These are phyloP conservation scores for Paralagenidium karlingii DNA, from an alignment of 352 stramenopile genomes.

Conservation along the genomic window DNA sequence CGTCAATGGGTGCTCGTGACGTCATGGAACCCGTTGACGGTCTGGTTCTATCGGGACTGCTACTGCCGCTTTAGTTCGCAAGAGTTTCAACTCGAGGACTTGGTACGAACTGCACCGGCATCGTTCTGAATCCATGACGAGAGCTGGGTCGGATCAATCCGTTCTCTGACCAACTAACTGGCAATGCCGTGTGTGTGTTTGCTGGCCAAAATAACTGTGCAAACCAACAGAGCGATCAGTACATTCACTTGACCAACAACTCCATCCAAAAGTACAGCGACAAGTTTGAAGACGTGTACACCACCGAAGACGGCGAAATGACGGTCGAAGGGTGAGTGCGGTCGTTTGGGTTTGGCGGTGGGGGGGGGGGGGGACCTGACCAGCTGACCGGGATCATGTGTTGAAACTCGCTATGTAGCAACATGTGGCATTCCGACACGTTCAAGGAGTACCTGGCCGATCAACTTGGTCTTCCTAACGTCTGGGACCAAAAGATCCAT, in stretches of 20 bases:
- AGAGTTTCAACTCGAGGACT: slow-evolving; percentile 63
- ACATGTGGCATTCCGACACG: slow-evolving; percentile 71
- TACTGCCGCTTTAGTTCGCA: slow-evolving; percentile 88
- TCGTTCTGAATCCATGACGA: no score
- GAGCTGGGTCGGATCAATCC: no score
- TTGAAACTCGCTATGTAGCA: slow-evolving; percentile 9
- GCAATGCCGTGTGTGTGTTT: neutral
- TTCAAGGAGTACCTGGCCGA: slow-evolving; percentile 48
- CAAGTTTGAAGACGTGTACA: slow-evolving; percentile 78
- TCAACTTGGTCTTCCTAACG: slow-evolving; percentile 12
- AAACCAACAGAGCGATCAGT: slow-evolving; percentile 62
- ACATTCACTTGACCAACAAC: slow-evolving; percentile 92
- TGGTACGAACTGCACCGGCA: slow-evolving; percentile 11
- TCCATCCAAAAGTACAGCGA: slow-evolving; percentile 87
- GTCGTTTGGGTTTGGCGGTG: slow-evolving; percentile 17
- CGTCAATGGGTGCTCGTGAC: slow-evolving; percentile 90
- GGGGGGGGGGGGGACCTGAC: neutral
- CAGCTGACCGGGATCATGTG: neutral
- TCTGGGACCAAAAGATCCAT: slow-evolving; percentile 43
- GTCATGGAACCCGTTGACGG: slow-evolving; percentile 87
- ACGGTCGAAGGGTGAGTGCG: slow-evolving; percentile 4
- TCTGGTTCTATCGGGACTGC: slow-evolving; percentile 88
- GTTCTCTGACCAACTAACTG: no score
- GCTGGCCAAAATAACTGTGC: neutral
- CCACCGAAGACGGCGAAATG: slow-evolving; percentile 45